Percentiles rank a stretch among this genome's conserved stretches.
phyloP scores from a whole-genome alignment of 495 filamentous ascomycete species.

The Rostrohypoxylon terebratum region DNA sequence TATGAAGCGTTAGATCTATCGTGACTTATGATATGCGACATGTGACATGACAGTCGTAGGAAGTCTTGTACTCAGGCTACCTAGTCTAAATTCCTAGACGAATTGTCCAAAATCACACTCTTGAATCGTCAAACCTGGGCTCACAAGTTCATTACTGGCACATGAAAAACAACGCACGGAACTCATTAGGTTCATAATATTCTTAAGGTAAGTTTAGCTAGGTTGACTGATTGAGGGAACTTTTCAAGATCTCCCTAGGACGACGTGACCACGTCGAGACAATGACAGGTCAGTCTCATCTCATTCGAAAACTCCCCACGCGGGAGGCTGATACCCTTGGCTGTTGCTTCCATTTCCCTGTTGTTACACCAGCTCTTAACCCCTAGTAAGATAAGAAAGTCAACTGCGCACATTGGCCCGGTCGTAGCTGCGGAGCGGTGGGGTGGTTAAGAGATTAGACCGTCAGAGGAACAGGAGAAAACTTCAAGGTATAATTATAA shows the following conservation, averaged over 20 bases:
- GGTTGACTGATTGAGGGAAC: background rate
- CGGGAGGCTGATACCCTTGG: background rate
- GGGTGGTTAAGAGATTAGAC: background rate
- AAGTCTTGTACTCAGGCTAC: too few relatives aligned
- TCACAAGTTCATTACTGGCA: too few relatives aligned
- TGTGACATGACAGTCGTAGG: too few relatives aligned
- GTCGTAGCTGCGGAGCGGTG: background rate
- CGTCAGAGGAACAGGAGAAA: conserved; percentile 26
- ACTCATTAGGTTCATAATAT: background rate
- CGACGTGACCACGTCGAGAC: background rate
- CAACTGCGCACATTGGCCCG: background rate
- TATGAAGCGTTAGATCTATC: background rate
- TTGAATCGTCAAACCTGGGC: background rate
- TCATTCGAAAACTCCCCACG: background rate
- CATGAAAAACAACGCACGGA: background rate
- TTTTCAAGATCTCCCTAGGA: background rate
- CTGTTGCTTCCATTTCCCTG: background rate
- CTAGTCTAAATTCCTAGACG: too few relatives aligned
- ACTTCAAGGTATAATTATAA: background rate
- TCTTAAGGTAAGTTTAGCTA: background rate
- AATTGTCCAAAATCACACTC: too few relatives aligned
- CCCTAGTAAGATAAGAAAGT: conserved; percentile 6
- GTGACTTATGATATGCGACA: background rate
- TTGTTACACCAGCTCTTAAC: background rate
- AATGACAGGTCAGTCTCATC: background rate